Evolutionary conservation across 345 rosid species (phyloP).

Genomic region (Isatis tinctoria): DNA sequence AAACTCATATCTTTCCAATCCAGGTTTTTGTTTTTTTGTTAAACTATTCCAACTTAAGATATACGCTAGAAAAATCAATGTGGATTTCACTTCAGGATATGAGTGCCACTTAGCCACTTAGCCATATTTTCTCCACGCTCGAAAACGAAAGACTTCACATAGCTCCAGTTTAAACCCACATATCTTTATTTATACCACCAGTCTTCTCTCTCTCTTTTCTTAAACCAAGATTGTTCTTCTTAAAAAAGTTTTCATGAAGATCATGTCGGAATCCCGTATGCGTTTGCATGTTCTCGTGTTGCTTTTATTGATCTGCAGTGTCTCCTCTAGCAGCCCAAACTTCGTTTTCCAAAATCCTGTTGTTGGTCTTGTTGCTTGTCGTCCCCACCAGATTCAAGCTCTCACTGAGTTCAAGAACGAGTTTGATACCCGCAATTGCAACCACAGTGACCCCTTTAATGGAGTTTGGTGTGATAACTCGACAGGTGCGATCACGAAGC

Average conservation of each 20-base stretch:
- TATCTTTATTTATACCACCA: neutral
- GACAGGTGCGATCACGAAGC: neutral
- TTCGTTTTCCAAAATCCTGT: neutral
- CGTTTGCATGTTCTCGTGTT: too few species aligned
- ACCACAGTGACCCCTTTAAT: neutral
- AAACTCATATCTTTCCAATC: neutral
- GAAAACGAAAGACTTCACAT: too few species aligned
- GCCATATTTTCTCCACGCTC: too few species aligned
- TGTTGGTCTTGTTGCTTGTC: neutral
- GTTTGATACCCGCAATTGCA: neutral
- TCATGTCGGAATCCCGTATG: too few species aligned
- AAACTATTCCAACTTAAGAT: too few species aligned
- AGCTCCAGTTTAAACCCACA: too few species aligned
- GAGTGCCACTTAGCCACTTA: too few species aligned
- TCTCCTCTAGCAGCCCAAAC: neutral
- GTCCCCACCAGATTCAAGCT: neutral
- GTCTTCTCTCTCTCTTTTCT: too few species aligned
- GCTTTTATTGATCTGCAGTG: neutral
- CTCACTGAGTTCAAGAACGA: conserved; percentile 7
- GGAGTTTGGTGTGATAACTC: conserved; percentile 7
- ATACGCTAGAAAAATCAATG: neutral
- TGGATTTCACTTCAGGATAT: neutral
- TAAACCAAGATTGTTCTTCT: too few species aligned
- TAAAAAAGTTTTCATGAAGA: too few species aligned
- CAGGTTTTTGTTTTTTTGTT: too few species aligned